A percentile compares a stretch with the other conserved stretches of the same genome.
Evolutionary conservation across 768 basidiomycete species (phyloP).

Genomic region (Kwoniella dejecticola): DNA sequence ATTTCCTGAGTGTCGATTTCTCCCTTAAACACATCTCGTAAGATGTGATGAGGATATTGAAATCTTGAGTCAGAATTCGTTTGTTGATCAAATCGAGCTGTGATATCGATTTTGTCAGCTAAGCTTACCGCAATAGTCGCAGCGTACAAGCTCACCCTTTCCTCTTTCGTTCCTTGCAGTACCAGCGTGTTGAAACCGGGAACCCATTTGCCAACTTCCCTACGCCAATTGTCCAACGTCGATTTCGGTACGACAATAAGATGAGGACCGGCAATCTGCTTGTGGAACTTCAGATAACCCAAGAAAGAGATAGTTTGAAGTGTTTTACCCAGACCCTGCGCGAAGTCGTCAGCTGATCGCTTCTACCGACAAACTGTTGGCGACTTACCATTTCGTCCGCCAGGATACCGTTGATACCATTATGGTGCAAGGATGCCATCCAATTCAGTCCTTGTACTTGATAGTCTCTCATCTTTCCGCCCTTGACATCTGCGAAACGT

Average conservation of each 20-base stretch:
- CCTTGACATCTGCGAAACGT: constrained; percentile 70
- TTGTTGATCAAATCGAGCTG: constrained; percentile 72
- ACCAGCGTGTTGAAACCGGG: constrained; percentile 80
- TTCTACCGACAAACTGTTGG: too few relatives aligned
- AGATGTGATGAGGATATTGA: constrained; percentile 91
- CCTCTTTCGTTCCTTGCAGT: constrained; percentile 84
- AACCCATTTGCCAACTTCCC: constrained; percentile 90
- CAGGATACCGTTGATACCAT: constrained; percentile 93
- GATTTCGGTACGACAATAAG: constrained; percentile 98
- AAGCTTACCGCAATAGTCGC: too few relatives aligned
- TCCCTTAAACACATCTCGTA: constrained; percentile 98
- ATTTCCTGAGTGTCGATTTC: constrained; percentile 86
- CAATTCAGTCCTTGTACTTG: constrained; percentile 95
- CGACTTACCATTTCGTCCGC: constrained; percentile 90
- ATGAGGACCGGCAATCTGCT: constrained; percentile 75
- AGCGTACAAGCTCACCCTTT: constrained; percentile 61
- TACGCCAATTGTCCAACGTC: constrained; percentile 93
- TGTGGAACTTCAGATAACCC: constrained; percentile 86
- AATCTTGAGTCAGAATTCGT: constrained; percentile 79
- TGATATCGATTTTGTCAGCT: background rate
- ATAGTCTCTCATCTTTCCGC: constrained; percentile 82
- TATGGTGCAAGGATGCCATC: constrained; percentile 95
- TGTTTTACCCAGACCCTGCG: constrained; percentile 93
- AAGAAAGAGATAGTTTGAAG: constrained; percentile 97
- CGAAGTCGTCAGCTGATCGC: too few relatives aligned